These are phyloP conservation scores for Xerocomellus amylosporus DNA, from an alignment of 768 basidiomycete species.

Conservation along the genomic window DNA sequence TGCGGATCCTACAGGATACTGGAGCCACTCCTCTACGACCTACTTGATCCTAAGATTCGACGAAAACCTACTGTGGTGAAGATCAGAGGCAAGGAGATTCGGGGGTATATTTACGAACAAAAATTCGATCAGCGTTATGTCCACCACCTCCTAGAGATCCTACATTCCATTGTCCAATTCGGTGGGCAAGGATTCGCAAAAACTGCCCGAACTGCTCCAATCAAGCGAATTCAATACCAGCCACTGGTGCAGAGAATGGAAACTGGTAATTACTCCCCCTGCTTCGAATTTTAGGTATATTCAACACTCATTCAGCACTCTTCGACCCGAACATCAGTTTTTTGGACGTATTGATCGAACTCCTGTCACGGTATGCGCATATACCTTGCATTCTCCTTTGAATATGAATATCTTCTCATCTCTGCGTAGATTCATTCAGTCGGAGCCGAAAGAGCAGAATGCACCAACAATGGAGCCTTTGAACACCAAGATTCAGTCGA, in stretches of 20 bases:
- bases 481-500: conserved; percentile 68
- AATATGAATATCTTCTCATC: conserved; percentile 1
- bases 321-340: conserved; percentile 62
- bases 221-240: conserved; percentile 64
- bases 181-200: conserved; percentile 88
- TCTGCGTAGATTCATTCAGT: conserved; percentile 62
- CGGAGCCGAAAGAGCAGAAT: conserved; percentile 61
- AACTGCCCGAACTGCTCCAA: conserved; percentile 58
- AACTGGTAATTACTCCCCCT: conserved; percentile 41
- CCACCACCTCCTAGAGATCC: conserved; percentile 70
- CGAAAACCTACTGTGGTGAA: conserved; percentile 48
- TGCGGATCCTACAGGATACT: conserved; percentile 57
- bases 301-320: conserved; percentile 21
- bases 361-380: conserved; percentile 71
- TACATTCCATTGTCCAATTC: conserved; percentile 76
- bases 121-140: conserved; percentile 75
- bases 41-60: conserved; percentile 67
- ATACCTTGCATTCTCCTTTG: conserved; percentile 12
- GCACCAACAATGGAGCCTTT: conserved; percentile 53
- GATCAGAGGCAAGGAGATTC: conserved; percentile 63
- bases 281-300: not conserved
- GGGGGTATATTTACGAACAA: conserved; percentile 64
- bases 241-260: conserved; percentile 62
- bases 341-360: conserved; percentile 70
- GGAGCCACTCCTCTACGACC: conserved; percentile 79